Conservation (phyloP, 495 filamentous ascomycete genomes). For the Patellaria atrata region DNA sequence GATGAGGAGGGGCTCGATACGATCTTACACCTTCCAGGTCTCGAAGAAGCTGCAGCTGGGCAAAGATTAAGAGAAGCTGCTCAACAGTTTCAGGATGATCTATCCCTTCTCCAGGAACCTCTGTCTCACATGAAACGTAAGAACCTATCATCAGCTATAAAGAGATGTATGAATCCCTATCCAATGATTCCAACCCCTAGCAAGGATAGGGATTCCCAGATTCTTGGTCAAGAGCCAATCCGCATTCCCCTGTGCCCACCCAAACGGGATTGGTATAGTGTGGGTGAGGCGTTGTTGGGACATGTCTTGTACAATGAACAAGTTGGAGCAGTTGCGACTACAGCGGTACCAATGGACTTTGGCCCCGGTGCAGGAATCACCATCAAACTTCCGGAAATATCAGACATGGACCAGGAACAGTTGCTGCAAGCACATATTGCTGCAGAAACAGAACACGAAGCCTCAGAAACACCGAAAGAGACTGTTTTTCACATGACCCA, state of each 20-base stretch:
- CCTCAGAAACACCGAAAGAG: too few relatives aligned
- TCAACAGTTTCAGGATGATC: constrained; percentile 50
- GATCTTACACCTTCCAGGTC: constrained; percentile 57
- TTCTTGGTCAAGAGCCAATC: constrained; percentile 11
- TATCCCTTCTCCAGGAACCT: constrained; percentile 51
- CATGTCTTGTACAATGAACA: constrained; percentile 34
- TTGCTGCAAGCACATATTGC: too few relatives aligned
- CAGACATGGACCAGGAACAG: too few relatives aligned
- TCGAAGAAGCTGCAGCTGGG: constrained; percentile 74
- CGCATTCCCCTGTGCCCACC: constrained; percentile 15
- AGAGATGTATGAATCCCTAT: constrained; percentile 57
- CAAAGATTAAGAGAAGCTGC: constrained; percentile 56
- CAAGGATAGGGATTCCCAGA: too few relatives aligned
- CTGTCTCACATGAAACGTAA: constrained; percentile 49
- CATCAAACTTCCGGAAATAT: constrained; percentile 23
- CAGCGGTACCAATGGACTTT: constrained; percentile 24
- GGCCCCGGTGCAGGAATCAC: constrained; percentile 23
- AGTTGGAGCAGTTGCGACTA: constrained; percentile 23
- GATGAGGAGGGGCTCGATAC: constrained; percentile 60
- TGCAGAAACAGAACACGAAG: too few relatives aligned
- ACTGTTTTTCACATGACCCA: too few relatives aligned
- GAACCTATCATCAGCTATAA: constrained; percentile 46
- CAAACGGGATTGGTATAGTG: constrained; percentile 35
- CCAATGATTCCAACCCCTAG: constrained; percentile 67
- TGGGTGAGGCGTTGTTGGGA: constrained; percentile 43